Percentiles rank a stretch among this genome's conserved stretches.
These are phyloP conservation scores for Narthecium ossifragum DNA, from an alignment of 106 monocot species.

Conservation along the genomic window DNA sequence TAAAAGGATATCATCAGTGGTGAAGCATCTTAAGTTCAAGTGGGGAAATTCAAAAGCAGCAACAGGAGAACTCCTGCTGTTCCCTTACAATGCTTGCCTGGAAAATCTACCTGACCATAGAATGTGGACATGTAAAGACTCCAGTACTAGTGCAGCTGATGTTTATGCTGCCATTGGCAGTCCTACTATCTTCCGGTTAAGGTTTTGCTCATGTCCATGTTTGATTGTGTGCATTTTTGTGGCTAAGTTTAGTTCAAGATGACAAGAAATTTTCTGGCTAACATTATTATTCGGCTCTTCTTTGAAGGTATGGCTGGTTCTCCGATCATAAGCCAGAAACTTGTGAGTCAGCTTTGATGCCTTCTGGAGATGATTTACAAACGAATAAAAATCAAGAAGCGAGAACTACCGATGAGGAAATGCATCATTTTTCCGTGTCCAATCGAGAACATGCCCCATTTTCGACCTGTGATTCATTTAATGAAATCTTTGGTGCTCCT, in stretches of 20 bases:
- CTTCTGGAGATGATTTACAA: not conserved
- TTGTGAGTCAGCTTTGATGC: conserved; percentile 3
- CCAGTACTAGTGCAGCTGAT: conserved; percentile 34
- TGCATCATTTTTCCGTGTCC: not conserved
- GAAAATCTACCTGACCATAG: conserved; percentile 19
- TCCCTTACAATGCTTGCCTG: conserved; percentile 32
- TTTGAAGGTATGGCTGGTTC: conserved; percentile 52
- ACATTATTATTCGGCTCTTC: not conserved
- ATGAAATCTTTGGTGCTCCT: conserved; percentile 2
- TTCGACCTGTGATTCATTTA: not conserved
- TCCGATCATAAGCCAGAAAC: conserved; percentile 1
- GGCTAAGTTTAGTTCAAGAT: not conserved
- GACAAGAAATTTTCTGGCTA: no score
- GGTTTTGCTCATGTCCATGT: conserved; percentile 24
- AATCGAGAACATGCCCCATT: conserved; percentile 9
- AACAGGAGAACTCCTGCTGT: conserved; percentile 50
- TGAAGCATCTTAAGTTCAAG: conserved; percentile 58
- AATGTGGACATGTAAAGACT: conserved; percentile 52
- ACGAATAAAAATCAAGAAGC: conserved; percentile 3
- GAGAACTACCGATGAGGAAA: conserved; percentile 1
- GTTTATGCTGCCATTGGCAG: conserved; percentile 46
- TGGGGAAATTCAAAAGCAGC: conserved; percentile 40
- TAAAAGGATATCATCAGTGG: conserved; percentile 73
- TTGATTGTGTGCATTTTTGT: not conserved
- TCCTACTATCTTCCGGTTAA: conserved; percentile 55